Base-by-base conservation (phyloP, 2,329 filamentous ascomycete genomes). In the Thielaviopsis musarum region DNA sequence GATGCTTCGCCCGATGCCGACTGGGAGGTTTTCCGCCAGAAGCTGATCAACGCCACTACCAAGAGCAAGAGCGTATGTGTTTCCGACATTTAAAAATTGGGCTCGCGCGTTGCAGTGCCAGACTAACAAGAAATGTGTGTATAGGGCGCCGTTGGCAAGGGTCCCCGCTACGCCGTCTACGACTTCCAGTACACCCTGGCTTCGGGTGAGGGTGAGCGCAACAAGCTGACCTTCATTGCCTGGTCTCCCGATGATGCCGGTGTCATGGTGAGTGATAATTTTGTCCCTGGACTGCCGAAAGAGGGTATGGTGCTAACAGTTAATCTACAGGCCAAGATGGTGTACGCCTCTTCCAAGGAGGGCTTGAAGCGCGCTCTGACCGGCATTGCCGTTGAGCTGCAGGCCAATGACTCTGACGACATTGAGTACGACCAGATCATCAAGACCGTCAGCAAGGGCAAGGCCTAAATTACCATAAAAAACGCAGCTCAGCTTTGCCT, bases 341-440 rank as follows among this genome's bases (percentile, higher is more conserved):
- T 90, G 72, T 93, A 91, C 78, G 86, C 87, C 67, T 87, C 88
- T 57, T 93, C 88, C 73, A 93, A 91, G 77, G 86, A 91, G 68
- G 85, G 86, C 62, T 80, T 93, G 66, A 91, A 90, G 81, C 84
- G 84, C 72, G 73, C 85, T 56, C 80, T 93, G 64, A 87, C 81
- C 69, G 87, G 87, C 64, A 75, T 91, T 66, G 85, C 84, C 63
- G 75, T 77, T 67, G 87, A 91, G 71, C 78, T 91, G 67, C 87
- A 93, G 77, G 87, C 87, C 76, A 91, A 91, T 76, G 87, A 91
- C 72, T 73, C 75, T 66, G 85, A 89, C 72, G 87, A 91, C 72
- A 87, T 93, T 69, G 87, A 91, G 75, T 84, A 82, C 72, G 82
- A 87, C 64, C 78, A 76, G 68, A 78, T 91, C 69, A 74, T 89